Evolutionary conservation across 164 flowering plant species (phyloP), one percentile per base, ranked within the genome.

Genomic region (Paratinospora sagittata): DNA sequence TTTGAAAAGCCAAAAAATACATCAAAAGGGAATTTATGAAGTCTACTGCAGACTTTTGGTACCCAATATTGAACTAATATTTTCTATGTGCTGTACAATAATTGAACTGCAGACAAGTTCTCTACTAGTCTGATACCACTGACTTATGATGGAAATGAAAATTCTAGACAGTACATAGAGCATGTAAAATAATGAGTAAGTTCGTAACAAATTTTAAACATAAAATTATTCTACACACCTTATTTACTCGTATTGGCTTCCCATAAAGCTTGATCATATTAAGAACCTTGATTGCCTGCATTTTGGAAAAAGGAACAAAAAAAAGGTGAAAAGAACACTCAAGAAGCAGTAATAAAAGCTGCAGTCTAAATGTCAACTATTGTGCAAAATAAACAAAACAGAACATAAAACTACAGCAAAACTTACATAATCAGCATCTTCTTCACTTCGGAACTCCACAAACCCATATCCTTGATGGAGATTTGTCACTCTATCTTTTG

Each of bases 401-500:
- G 8, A 52, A 65, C 47, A 60, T 60, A 17, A 49, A 72, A 6
- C 11, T 62, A 27, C 27, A 75, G 52, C 7, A 75, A 70, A 12
- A 79, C 91, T 76, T 81, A 93, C 99, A 85, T 96, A 96, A 78
- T 96, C 99, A 76, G 99, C 99, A 85, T 96, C 99, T 77, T 88
- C 97, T 82, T 94, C 98, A 72, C 96, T 89, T 21, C 97, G 88
- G 64, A 92, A 96, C 72, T 96, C 99, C 34, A 96, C 95, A 80
- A 96, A 96, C 26, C 99, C 99, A 83, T 93, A 96, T 27, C 97
- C 97, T 83, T 93, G 99, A 80, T 93, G 99, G 43, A 89, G 89
- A 73, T 89, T 91, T 26, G 98, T 95, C 68, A 95, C 99, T 80
- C 99, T 86, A 81, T 96, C 99, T 75, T 96, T 96, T 3, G 99